These are phyloP conservation scores for Camelina laxa DNA, from an alignment of 345 rosid genomes.

Conservation along the genomic window DNA sequence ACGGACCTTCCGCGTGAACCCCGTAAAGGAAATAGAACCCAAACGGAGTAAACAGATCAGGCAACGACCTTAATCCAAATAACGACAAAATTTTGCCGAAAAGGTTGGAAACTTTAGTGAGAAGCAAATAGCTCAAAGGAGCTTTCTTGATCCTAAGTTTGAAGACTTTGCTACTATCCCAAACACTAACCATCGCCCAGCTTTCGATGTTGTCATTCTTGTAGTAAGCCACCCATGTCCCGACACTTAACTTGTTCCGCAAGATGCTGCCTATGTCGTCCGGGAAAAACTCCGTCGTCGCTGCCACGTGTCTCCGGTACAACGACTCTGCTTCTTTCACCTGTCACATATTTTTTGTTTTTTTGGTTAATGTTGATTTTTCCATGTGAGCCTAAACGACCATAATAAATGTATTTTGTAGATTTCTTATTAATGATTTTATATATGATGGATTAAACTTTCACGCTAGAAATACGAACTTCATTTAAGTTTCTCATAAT, in stretches of 20 bases:
- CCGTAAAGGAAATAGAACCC: constrained; percentile 87
- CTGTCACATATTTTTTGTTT: constrained; percentile 12
- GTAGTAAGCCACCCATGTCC: constrained; percentile 77
- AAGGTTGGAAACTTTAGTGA: constrained; percentile 54
- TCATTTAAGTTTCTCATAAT: not conserved
- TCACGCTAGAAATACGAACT: not conserved
- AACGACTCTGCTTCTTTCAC: constrained; percentile 59
- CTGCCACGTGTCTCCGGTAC: constrained; percentile 55
- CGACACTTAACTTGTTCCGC: constrained; percentile 65
- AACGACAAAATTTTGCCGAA: constrained; percentile 57
- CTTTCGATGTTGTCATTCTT: constrained; percentile 40
- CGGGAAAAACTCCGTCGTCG: constrained; percentile 70
- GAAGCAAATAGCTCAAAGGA: constrained; percentile 56
- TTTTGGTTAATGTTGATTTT: not conserved
- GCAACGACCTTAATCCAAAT: constrained; percentile 55
- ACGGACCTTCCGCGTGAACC: constrained; percentile 61
- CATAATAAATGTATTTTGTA: not conserved
- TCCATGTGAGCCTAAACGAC: not conserved
- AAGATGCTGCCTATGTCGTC: constrained; percentile 62
- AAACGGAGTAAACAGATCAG: constrained; percentile 65
- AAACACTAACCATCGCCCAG: constrained; percentile 89
- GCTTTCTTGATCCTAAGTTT: constrained; percentile 66
- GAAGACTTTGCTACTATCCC: constrained; percentile 77
- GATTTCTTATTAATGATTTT: not conserved
- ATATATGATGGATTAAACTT: not conserved